These are phyloP conservation scores for Pseudocercospora crystallina DNA, from an alignment of 2,329 filamentous ascomycete species.

Conservation along the genomic window DNA sequence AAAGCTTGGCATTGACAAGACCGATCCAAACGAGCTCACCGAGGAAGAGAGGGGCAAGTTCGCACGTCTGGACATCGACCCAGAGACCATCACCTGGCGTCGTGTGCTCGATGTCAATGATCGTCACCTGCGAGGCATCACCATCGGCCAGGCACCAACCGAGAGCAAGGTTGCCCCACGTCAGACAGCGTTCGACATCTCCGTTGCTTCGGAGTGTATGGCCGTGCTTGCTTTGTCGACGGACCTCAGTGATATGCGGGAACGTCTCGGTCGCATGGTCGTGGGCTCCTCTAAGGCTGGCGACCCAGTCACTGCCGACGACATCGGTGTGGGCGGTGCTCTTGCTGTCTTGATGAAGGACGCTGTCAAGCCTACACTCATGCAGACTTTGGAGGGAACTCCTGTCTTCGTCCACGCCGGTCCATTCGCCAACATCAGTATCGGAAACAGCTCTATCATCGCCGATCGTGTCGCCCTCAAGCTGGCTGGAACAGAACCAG, in stretches of 20 bases:
- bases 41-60: constrained; percentile 85
- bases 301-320: constrained; percentile 92
- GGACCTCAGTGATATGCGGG: constrained; percentile 81
- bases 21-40: constrained; percentile 84
- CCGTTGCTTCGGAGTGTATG: constrained; percentile 97
- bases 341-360: constrained; percentile 95
- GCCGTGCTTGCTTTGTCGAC: constrained; percentile 94
- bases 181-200: constrained; percentile 95
- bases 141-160: constrained; percentile 81
- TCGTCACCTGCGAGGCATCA: constrained; percentile 84
- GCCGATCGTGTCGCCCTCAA: constrained; percentile 95
- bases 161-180: constrained; percentile 81
- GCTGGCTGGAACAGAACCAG: constrained; percentile 88
- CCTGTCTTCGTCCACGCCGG: constrained; percentile 97
- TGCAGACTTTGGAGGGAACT: constrained; percentile 97
- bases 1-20: constrained; percentile 96
- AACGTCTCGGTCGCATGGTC: constrained; percentile 93
- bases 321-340: constrained; percentile 88
- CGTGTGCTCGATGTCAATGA: constrained; percentile 97
- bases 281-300: constrained; percentile 82
- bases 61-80: constrained; percentile 93
- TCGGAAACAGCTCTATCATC: constrained; percentile 91
- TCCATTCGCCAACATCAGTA: constrained; percentile 97
- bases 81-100: constrained; percentile 94
- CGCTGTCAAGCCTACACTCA: constrained; percentile 97